Evolutionary conservation across 225 moss, liverwort and hornwort species (phyloP).

Genomic region (Lunularia cruciata): DNA sequence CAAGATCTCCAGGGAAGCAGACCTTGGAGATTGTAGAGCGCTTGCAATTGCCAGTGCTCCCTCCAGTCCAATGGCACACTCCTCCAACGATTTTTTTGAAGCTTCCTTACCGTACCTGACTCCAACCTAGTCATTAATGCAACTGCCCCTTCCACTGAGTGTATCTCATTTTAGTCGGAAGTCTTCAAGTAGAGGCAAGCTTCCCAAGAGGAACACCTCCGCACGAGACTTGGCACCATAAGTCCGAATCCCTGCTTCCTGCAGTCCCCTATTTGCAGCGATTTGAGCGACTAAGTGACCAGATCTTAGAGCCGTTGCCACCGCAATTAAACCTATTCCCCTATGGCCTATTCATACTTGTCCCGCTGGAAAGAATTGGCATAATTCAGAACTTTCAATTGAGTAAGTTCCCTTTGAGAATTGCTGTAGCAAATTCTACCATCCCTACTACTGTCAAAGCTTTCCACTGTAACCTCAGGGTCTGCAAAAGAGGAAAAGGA

Average conservation of each 20-base stretch:
- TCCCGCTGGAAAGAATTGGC: constrained; percentile 9
- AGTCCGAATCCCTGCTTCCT: not conserved
- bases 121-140: constrained; percentile 9
- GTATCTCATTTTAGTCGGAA: not conserved
- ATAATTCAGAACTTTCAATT: not conserved
- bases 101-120: not conserved
- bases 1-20: constrained; percentile 12
- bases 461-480: constrained; percentile 21
- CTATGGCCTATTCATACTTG: constrained; percentile 4
- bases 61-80: constrained; percentile 11
- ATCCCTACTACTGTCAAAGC: constrained; percentile 6
- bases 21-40: constrained; percentile 6
- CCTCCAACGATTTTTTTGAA: constrained; percentile 13
- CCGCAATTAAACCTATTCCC: constrained; percentile 6
- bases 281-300: not conserved
- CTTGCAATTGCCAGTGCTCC: constrained; percentile 15
- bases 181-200: constrained; percentile 16
- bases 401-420: constrained; percentile 2
- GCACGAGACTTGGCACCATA: constrained; percentile 6
- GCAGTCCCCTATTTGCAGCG: constrained; percentile 12
- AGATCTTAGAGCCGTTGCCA: constrained; percentile 2
- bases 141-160: constrained; percentile 15
- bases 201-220: constrained; percentile 9
- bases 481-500: constrained; percentile 4
- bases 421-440: constrained; percentile 5